Evolutionary conservation across 176 grass and related monocot species (phyloP), one percentile per base, ranked within the genome.

Genomic region (Aechmea fasciata): DNA sequence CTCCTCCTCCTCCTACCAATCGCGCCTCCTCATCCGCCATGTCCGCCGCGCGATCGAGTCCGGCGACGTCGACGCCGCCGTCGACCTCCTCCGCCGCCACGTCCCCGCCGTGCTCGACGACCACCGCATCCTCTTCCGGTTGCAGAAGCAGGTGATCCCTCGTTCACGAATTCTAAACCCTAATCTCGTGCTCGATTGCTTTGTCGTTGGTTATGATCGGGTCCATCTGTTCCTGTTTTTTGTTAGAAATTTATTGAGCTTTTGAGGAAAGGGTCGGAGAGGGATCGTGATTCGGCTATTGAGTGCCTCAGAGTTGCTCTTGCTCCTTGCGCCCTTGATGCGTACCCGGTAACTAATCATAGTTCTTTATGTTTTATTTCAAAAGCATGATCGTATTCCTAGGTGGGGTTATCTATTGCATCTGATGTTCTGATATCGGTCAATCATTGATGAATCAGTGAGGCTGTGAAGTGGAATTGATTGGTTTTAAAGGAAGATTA

Each of bases 231-330:
- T 47, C 25, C 48, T 63, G 66, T 49, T 68, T 15, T 64, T 13
- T 75, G 69, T 83, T 41, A 99, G 94, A 93, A 88, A 82, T 99
- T 99, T 78, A 84, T 99, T 47, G 94, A 99, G 84, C 71, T 90
- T 9, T 74, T 99, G 28, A 87, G 94, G 82, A 85, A 69, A 73
- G 94, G 82, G 17, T 90, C 89, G 20, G 89, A 83, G 55, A 79
- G 29, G 49, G 94, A 88, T 70, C 85, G 72, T 66, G 80, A 86
- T 20, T 71, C 78, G 26, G 89, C 94, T 29, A 88, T 99, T 33
- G 63, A 80, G 59, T 99, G 94, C 66, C 84, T 99, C 11, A 87
- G 94, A 49, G 82, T 76, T 55, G 81, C 77, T 54, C 80, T 99
- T 4, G 94, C 94, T 52, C 94, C 94, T 15, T 90, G 89, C 70